Base-by-base conservation (phyloP, 257 asterid genomes). In the Solanum chilense region DNA sequence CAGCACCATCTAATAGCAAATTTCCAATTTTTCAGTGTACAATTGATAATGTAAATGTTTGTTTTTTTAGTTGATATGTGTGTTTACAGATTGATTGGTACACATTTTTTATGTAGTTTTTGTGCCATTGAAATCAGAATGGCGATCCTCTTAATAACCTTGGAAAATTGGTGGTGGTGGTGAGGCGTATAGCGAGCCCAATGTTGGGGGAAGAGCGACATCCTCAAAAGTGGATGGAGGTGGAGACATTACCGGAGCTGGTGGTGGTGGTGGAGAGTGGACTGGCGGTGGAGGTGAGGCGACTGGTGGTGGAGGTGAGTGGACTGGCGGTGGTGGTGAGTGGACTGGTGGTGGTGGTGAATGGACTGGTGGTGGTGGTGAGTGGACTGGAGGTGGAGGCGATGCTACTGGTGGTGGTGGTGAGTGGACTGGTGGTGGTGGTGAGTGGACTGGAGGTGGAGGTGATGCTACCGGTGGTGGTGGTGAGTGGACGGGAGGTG, bases 111-210 rank as follows among this genome's bases (percentile, higher is more conserved):
- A n/a, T 31, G 70, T 76, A 21, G 33, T 45, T 68, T 45, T 47
- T 35, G 69, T 70, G 47, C 27, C 82, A 21, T 31, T 27, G 87
- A 71, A 49, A 31, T 73, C 23, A 33, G 1, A 49, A 18, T 9
- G 83, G 20, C 35, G 37, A n/a, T n/a, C 90, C 86, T 89, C 88
- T 92, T 87, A 94, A 86, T 95, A 93, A 75, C 97, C 98, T 2
- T 90, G 94, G 89, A 92, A 92, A 33, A 91, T 74, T 64, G 98
- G 98, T 18, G 98, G 98, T 18, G 99, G 98, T 7, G 98, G 98
- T 47, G 95, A 90, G 86, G 91, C 88, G 20, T 92, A 92, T 25
- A 62, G 35, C 11, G 89, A 88, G 82, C 93, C 95, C 66, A 92
- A 35, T 33, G 18, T 87, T 21, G 98, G 96, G 12, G 97, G 94